Evolutionary conservation across 1,284 basidiomycete genomes (phyloP).

Genomic region (Ganoderma meredithae): DNA sequence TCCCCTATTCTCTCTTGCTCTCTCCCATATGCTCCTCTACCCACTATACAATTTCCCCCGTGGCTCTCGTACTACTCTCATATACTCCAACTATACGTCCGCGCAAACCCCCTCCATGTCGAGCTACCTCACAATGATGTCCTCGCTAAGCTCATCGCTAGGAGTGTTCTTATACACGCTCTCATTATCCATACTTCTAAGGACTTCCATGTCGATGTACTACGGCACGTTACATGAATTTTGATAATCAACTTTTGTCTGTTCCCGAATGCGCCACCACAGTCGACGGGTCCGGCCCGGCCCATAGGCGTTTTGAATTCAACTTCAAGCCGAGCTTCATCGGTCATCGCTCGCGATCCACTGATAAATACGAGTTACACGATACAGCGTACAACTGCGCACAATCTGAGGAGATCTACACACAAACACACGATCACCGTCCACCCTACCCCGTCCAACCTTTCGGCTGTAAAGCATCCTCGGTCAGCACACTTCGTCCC

Average conservation of each 20-base stretch:
- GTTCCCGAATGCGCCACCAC: too few species aligned
- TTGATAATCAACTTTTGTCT: neutral
- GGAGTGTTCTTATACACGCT: neutral
- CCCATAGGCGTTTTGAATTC: too few species aligned
- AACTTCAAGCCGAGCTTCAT: too few species aligned
- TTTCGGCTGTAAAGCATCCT: constrained; percentile 35
- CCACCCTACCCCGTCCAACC: constrained; percentile 37
- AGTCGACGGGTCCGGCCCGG: too few species aligned
- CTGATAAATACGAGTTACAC: neutral
- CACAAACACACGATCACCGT: constrained; percentile 6
- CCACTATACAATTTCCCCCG: neutral
- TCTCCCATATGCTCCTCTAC: neutral
- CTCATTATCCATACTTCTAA: neutral
- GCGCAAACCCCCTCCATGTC: neutral
- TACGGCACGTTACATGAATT: neutral
- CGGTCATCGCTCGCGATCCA: neutral
- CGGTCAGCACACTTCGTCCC: neutral
- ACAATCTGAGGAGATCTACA: neutral
- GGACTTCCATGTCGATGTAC: neutral
- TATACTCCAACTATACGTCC: neutral
- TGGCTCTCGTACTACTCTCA: neutral
- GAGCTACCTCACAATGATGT: neutral
- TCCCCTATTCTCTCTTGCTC: neutral
- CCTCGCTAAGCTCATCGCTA: neutral
- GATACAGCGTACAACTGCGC: neutral